Percentiles rank a stretch among this genome's conserved stretches.
These are phyloP conservation scores for Didymella pomorum DNA, from an alignment of 2,329 filamentous ascomycete genomes.

Conservation along the genomic window DNA sequence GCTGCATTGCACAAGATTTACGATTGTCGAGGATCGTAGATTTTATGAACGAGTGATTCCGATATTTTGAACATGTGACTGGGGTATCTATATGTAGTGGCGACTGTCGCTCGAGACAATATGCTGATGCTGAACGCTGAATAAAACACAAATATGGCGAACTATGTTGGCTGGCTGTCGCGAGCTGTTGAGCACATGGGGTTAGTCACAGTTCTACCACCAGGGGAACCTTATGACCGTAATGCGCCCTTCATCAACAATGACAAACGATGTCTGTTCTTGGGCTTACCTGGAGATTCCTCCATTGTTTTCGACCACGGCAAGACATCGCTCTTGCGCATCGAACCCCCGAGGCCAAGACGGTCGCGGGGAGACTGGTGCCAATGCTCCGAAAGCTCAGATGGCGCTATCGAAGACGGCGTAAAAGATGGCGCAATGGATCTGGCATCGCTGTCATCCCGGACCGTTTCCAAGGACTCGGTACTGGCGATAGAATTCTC, in stretches of 20 bases:
- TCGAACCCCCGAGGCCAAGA: slow-evolving; percentile 46
- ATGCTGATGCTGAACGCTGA: slow-evolving; percentile 19
- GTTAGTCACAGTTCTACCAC: slow-evolving; percentile 20
- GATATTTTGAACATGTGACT: slow-evolving; percentile 17
- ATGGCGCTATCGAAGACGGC: slow-evolving; percentile 44
- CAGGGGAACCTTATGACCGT: slow-evolving; percentile 22
- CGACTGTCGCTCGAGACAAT: slow-evolving; percentile 10
- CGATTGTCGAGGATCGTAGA: not conserved
- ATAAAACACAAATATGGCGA: slow-evolving; percentile 13
- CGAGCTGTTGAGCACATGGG: slow-evolving; percentile 12
- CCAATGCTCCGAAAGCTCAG: slow-evolving; percentile 49
- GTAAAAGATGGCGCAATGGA: slow-evolving; percentile 38
- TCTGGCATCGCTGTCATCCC: slow-evolving; percentile 27
- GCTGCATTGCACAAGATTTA: not conserved
- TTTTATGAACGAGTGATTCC: slow-evolving; percentile 9
- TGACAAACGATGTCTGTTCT: slow-evolving; percentile 39
- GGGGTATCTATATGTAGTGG: slow-evolving; percentile 22
- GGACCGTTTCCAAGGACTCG: slow-evolving; percentile 27
- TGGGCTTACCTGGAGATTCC: slow-evolving; percentile 25
- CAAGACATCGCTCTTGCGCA: slow-evolving; percentile 43
- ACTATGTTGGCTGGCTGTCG: slow-evolving; percentile 18
- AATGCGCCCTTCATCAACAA: slow-evolving; percentile 29
- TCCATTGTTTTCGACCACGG: slow-evolving; percentile 41
- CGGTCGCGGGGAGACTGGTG: slow-evolving; percentile 48
- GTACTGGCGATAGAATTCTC: slow-evolving; percentile 42